Conservation (phyloP, 176 grass and related monocot species). For the Zea luxurians region DNA sequence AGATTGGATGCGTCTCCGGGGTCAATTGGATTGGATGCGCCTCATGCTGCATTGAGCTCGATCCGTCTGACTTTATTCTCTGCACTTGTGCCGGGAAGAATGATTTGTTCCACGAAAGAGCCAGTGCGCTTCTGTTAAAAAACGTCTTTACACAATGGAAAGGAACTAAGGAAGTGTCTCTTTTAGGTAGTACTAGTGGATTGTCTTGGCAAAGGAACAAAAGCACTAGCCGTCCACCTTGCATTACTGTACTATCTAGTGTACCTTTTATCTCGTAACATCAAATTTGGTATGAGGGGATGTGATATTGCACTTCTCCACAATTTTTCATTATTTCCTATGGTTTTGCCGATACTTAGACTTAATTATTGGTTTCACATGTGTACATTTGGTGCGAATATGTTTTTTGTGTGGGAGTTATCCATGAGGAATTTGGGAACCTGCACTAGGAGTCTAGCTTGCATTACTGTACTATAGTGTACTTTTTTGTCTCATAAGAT, state of each 20-base stretch:
- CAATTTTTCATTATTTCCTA: neutral
- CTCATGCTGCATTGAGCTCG: neutral
- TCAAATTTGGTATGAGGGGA: slow-evolving; percentile 4
- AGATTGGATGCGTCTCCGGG: neutral
- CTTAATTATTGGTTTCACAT: neutral
- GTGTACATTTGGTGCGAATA: neutral
- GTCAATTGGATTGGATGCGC: neutral
- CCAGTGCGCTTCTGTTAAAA: slow-evolving; percentile 4
- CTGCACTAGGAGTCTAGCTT: neutral
- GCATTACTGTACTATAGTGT: neutral
- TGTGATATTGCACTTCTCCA: neutral
- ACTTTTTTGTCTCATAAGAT: neutral
- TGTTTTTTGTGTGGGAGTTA: neutral
- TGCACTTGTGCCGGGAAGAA: neutral
- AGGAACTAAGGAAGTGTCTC: neutral
- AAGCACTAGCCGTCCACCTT: neutral
- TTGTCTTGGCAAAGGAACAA: neutral
- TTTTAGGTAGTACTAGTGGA: slow-evolving; percentile 7
- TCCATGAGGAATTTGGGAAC: neutral
- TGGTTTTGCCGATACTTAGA: slow-evolving; percentile 4
- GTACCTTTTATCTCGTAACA: neutral
- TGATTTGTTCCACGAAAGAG: neutral
- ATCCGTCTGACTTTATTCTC: slow-evolving; percentile 8
- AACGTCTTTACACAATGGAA: neutral
- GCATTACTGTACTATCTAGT: neutral